These are phyloP conservation scores for Melocanna baccifera DNA, from an alignment of 176 grass and related monocot genomes.

Conservation along the genomic window DNA sequence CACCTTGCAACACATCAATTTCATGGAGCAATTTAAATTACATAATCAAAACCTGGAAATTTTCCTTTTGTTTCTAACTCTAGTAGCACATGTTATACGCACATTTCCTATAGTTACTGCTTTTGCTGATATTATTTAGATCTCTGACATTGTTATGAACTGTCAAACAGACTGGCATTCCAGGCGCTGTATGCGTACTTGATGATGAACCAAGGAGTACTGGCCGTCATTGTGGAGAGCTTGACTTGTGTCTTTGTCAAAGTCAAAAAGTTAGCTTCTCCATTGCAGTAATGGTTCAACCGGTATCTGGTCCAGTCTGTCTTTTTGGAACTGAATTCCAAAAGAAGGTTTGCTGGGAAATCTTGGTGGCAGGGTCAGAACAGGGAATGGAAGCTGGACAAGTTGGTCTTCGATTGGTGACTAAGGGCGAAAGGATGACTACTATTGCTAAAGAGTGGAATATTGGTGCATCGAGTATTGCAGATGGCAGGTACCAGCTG, in stretches of 20 bases:
- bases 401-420: slow-evolving; percentile 88
- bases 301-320: slow-evolving; percentile 93
- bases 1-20: slow-evolving; percentile 12
- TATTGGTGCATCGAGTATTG: slow-evolving; percentile 86
- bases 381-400: slow-evolving; percentile 98
- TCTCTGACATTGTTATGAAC: slow-evolving; percentile 27
- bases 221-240: slow-evolving; percentile 79
- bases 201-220: slow-evolving; percentile 91
- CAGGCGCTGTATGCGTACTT: slow-evolving; percentile 76
- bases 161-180: slow-evolving; percentile 68
- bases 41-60: background rate
- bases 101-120: background rate
- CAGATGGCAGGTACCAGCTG: slow-evolving; percentile 88
- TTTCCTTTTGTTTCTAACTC: background rate
- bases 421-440: slow-evolving; percentile 81
- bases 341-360: slow-evolving; percentile 97
- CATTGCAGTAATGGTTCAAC: slow-evolving; percentile 88
- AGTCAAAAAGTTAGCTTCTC: slow-evolving; percentile 79
- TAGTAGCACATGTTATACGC: slow-evolving; percentile 16
- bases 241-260: slow-evolving; percentile 65
- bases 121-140: slow-evolving; percentile 17
- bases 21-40: slow-evolving; percentile 7
- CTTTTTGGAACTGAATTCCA: slow-evolving; percentile 94
- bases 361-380: slow-evolving; percentile 89
- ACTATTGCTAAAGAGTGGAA: slow-evolving; percentile 96